These are phyloP conservation scores for Fraxinus sp. DNA, from an alignment of 305 asterid species.

Conservation along the genomic window DNA sequence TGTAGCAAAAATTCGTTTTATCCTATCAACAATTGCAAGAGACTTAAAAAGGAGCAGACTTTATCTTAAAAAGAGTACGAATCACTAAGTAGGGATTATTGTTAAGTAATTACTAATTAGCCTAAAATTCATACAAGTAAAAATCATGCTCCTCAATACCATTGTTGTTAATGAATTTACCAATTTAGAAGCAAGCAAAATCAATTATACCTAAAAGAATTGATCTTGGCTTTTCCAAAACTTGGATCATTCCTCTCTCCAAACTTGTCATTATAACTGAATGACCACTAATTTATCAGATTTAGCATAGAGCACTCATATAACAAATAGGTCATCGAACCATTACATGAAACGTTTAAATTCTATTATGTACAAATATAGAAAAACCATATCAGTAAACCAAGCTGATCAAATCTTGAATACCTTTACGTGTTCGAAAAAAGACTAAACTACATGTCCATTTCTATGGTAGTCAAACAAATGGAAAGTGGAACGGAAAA, in stretches of 20 bases:
- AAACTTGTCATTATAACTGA: background rate
- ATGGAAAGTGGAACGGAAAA: slow-evolving; percentile 22
- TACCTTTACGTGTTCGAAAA: background rate
- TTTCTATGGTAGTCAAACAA: slow-evolving; percentile 44
- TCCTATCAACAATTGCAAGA: background rate
- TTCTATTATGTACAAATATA: background rate
- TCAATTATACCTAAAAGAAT: background rate
- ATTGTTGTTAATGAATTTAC: background rate
- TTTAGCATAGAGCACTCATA: background rate
- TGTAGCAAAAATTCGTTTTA: background rate
- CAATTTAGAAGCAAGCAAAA: background rate
- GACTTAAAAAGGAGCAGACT: background rate
- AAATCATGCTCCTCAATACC: background rate
- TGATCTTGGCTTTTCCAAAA: background rate
- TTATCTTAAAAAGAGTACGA: background rate
- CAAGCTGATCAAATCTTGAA: background rate
- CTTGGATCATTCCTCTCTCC: background rate
- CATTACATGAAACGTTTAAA: background rate
- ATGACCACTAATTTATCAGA: background rate
- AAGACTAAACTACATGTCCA: slow-evolving; percentile 38
- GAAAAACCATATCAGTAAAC: background rate
- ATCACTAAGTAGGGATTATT: background rate
- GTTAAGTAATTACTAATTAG: background rate
- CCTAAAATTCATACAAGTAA: background rate
- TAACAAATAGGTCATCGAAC: background rate